Conservation (phyloP, 352 stramenopile species). For the Phytophthora capsici region DNA sequence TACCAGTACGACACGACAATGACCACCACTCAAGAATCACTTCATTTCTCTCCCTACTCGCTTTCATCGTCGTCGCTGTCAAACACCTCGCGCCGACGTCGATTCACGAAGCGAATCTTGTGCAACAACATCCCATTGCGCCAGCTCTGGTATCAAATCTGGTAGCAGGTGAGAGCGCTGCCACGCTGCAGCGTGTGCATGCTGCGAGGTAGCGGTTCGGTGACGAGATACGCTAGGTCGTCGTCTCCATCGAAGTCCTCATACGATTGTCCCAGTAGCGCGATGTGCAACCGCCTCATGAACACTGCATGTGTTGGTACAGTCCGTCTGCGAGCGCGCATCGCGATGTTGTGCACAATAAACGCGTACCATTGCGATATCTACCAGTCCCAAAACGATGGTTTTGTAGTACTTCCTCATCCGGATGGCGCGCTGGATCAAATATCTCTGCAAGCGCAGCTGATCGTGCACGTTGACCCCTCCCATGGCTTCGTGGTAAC, state of each 20-base stretch:
- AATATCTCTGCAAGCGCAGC: slow-evolving; percentile 9
- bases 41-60: background rate
- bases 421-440: slow-evolving; percentile 4
- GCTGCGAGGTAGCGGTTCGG: slow-evolving; percentile 6
- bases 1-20: background rate
- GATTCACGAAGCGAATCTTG: slow-evolving; percentile 22
- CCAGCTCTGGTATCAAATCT: slow-evolving; percentile 25
- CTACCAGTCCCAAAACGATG: slow-evolving; percentile 30
- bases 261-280: slow-evolving; percentile 13
- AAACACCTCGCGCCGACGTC: slow-evolving; percentile 3
- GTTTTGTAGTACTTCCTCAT: slow-evolving; percentile 37
- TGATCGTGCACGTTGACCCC: slow-evolving; percentile 22
- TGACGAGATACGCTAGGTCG: slow-evolving; percentile 11
- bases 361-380: slow-evolving; percentile 32
- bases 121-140: slow-evolving; percentile 16
- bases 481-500: slow-evolving; percentile 12
- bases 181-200: background rate
- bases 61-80: background rate
- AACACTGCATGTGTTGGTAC: slow-evolving; percentile 11
- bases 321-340: background rate
- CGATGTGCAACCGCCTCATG: too few relatives aligned
- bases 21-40: slow-evolving; percentile 12
- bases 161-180: slow-evolving; percentile 15
- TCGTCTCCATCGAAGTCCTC: slow-evolving; percentile 11
- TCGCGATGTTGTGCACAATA: slow-evolving; percentile 21